Base-by-base conservation (phyloP, 2,329 filamentous ascomycete species). In the Monosporascus ibericus region DNA sequence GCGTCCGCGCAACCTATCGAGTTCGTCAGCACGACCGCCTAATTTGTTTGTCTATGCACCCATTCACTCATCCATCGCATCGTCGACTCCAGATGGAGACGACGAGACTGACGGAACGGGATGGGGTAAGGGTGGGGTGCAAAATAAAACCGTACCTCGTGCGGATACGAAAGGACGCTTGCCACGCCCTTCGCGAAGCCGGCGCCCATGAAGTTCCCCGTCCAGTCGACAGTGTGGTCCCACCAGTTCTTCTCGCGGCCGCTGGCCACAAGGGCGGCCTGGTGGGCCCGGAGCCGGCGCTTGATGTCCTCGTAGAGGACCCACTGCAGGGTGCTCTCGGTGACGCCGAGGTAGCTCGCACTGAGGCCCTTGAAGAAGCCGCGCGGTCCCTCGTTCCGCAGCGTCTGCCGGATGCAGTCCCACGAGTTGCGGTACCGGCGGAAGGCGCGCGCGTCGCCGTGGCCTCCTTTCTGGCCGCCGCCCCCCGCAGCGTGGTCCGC, bases 231-330 rank as follows among this genome's bases (percentile, higher is more conserved):
- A 0, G 84, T 82, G 54, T 82, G 77, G 63, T 96, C 92, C 85
- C 87, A 90, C 60, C 76, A 71, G 5, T 74, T 88, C 68, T 81
- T 85, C 38, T 79, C 74, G 44, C 84, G 76, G 1, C 87, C 86
- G 73, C 69, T 84, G 61, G 58, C 72, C 56, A 67, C 76, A 48
- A 82, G 77, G 49, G 71, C 74, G 62, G 77, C 78, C 68, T 88
- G 86, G 54, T 90, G 76, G 44, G 74, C 72, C 46, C 80, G 81
- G 36, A 96, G 74, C n/a, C 77, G 76, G 24, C 81, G 75, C 78
- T 96, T 97, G 77, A 95, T 85, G 69, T 92, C 87, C 73, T 97
- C 92, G 71, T 96, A 97, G 62, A 96, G 73, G 64, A 95, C 86
- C 91, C 91, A 96, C 69, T 97, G 92, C 63, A 96, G 71, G 5